Evolutionary conservation across 2,329 filamentous ascomycete genomes (phyloP), one percentile per base, ranked within the genome.

Genomic region (Xylariomycetidae sp.): DNA sequence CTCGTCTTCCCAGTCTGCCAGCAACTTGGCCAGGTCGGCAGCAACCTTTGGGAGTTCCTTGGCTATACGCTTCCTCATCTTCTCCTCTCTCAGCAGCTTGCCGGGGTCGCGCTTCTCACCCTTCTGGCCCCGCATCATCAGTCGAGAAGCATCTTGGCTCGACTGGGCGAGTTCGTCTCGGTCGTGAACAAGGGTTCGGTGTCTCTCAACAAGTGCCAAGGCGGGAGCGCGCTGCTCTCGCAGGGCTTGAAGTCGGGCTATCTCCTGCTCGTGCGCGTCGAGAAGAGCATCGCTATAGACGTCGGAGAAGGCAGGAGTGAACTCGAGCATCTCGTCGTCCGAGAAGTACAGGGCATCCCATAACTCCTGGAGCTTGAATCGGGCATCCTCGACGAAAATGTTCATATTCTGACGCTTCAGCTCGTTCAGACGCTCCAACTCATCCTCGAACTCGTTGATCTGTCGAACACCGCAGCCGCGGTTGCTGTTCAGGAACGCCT

Each of bases 311-410:
- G 89, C 92, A 1, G 93, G 92, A 0, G 89, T 92, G 49, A 98
- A 98, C 47, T 95, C 89, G 36, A 96, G 76, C 89, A 96, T 96
- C 64, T 98, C 92, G 52, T 98, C 92, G 56, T 98, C 92, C 0
- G 86, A 95, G 54, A 93, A 89, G 65, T 92, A 96, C 2, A 98
- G 67, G 1, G 78, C 72, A 55, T 98, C 92, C 92, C 93, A 98
- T 1, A 98, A 76, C 53, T 93, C 89, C 59, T 96, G 90, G 9
- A 98, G 72, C 55, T 85, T 86, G 62, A 79, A 85, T 25, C 93
- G 77, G 14, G 90, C 83, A 64, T 98, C 92, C 57, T 96, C 92
- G 9, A 98, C 87, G 52, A 98, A 98, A 4, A 96, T 63, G 55
- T 95, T 89, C 42, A 98, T 70, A 52, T 98, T 95, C 57, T 98